Conservation (phyloP, 2,329 filamentous ascomycete species). For the Fusarium foetens region DNA sequence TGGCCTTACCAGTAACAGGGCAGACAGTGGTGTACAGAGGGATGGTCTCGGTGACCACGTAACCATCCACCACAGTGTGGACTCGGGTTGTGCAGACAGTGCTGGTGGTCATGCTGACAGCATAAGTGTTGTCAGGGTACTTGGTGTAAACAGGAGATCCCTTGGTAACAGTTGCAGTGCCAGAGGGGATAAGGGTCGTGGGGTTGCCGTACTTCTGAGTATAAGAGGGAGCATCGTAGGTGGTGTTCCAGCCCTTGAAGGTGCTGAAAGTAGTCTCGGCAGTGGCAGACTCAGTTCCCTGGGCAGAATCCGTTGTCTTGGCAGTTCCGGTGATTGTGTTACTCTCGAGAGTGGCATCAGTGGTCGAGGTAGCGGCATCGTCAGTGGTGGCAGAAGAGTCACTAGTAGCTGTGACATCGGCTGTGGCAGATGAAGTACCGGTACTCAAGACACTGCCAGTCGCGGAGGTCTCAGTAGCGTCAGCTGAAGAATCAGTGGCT, state of each 20-base stretch:
- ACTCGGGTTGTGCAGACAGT: slow-evolving; percentile 56
- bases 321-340: neutral
- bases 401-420: neutral
- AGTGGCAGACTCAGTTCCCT: slow-evolving; percentile 8
- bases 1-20: slow-evolving; percentile 46
- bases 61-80: slow-evolving; percentile 54
- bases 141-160: slow-evolving; percentile 22
- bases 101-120: slow-evolving; percentile 42
- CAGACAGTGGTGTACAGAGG: slow-evolving; percentile 59
- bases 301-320: neutral
- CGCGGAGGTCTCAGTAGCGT: neutral
- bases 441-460: neutral
- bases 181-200: slow-evolving; percentile 1
- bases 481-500: slow-evolving; percentile 3
- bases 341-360: neutral
- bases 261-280: slow-evolving; percentile 23
- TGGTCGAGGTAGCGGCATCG: neutral
- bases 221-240: slow-evolving; percentile 8
- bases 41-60: slow-evolving; percentile 54
- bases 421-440: neutral
- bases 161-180: slow-evolving; percentile 1
- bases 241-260: slow-evolving; percentile 33
- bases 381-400: neutral
- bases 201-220: slow-evolving; percentile 18
- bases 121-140: slow-evolving; percentile 6